Evolutionary conservation across 78 protist genomes (phyloP).

Genomic region (Dictyostelium discoideum): dicty_2.7 NC_007091.3:161001-161500

Average conservation of each 20-base stretch:
- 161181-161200: no score
- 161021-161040: no score
- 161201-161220: no score
- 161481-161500: conserved; percentile 71
- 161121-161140: conserved; percentile 30
- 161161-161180: neutral
- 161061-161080: conserved; percentile 40
- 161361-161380: conserved; percentile 57
- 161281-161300: conserved; percentile 61
- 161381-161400: conserved; percentile 49
- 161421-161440: conserved; percentile 40
- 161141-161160: conserved; percentile 22
- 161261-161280: conserved; percentile 4
- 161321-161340: conserved; percentile 7
- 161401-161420: conserved; percentile 48
- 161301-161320: conserved; percentile 39
- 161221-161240: no score
- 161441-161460: conserved; percentile 54
- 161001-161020: no score
- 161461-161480: conserved; percentile 57
- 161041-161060: conserved; percentile 61
- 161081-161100: conserved; percentile 21
- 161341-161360: conserved; percentile 50
- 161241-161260: no score
- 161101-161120: conserved; percentile 2